Percentiles rank a stretch among this genome's conserved stretches.
These are phyloP conservation scores for Lenzites betulinus DNA, from an alignment of 768 basidiomycete species.

Conservation along the genomic window DNA sequence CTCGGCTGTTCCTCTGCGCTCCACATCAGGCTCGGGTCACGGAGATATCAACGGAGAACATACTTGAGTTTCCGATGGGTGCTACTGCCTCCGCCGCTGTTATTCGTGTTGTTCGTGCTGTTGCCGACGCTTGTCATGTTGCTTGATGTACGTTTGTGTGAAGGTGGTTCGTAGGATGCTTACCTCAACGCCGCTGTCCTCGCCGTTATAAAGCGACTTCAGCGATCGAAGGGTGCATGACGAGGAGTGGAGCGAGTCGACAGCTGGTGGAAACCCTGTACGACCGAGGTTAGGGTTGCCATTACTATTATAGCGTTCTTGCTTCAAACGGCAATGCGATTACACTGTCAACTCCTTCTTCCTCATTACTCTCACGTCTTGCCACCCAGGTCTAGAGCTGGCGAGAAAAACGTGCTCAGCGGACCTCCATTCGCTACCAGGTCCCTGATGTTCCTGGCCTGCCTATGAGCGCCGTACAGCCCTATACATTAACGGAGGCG, in stretches of 20 bases:
- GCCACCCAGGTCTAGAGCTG: too few species aligned
- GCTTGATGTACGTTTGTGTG: neutral
- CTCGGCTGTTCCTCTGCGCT: slow-evolving; percentile 14
- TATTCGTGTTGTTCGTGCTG: neutral
- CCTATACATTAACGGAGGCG: neutral
- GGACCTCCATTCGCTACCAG: neutral
- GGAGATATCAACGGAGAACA: too few species aligned
- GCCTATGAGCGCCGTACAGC: neutral
- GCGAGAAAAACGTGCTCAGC: neutral
- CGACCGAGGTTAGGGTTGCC: slow-evolving; percentile 12
- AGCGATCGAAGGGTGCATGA: too few species aligned
- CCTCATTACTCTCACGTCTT: neutral
- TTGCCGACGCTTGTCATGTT: neutral
- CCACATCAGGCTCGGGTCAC: too few species aligned
- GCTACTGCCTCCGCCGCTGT: neutral
- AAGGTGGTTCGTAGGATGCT: too few species aligned
- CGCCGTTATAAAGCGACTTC: too few species aligned
- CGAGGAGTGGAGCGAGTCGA: slow-evolving; percentile 3
- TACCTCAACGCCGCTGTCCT: too few species aligned
- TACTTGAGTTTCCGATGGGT: slow-evolving; percentile 13
- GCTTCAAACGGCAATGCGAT: neutral
- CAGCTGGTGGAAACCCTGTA: slow-evolving; percentile 8
- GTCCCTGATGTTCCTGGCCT: neutral
- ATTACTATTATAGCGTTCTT: neutral
- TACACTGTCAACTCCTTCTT: slow-evolving; percentile 2